Evolutionary conservation across 208 protist species (phyloP).

Genomic region (Polymyxa betae): DNA sequence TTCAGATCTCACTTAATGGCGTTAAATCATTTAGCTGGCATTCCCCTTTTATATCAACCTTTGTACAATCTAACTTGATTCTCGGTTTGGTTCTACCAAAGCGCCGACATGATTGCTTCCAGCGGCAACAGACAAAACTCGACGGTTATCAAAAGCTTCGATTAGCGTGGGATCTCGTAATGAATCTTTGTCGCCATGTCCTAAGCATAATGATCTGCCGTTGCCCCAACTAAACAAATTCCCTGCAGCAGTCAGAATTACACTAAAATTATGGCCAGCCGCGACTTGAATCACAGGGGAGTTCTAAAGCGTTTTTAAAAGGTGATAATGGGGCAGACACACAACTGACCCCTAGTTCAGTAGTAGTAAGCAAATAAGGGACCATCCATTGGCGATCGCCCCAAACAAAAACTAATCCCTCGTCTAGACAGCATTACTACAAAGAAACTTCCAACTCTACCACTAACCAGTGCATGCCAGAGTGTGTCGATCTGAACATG

Average conservation of each 20-base stretch:
- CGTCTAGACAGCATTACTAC: neutral
- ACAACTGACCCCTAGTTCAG: conserved; percentile 28
- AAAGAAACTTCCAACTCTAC: neutral
- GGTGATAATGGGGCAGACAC: neutral
- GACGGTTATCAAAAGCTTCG: conserved; percentile 1
- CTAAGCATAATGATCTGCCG: neutral
- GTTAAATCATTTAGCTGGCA: neutral
- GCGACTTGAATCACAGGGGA: conserved; percentile 29
- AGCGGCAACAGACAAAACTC: neutral
- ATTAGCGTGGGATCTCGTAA: conserved; percentile 25
- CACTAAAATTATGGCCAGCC: conserved; percentile 44
- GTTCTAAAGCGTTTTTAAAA: conserved; percentile 3
- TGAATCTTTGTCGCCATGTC: conserved; percentile 4
- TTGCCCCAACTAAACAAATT: conserved; percentile 28
- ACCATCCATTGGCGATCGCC: conserved; percentile 38
- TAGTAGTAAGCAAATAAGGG: neutral
- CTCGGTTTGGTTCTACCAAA: neutral
- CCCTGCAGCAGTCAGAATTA: neutral
- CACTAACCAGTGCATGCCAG: neutral
- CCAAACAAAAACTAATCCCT: conserved; percentile 13
- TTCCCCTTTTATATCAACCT: neutral
- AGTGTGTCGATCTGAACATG: conserved; percentile 36
- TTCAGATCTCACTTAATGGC: neutral
- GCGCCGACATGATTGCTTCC: neutral
- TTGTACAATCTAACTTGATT: neutral